Evolutionary conservation across 148 eudicot genomes (phyloP), one percentile per base, ranked within the genome.

Genomic region (Hydrangea macrophylla): DNA sequence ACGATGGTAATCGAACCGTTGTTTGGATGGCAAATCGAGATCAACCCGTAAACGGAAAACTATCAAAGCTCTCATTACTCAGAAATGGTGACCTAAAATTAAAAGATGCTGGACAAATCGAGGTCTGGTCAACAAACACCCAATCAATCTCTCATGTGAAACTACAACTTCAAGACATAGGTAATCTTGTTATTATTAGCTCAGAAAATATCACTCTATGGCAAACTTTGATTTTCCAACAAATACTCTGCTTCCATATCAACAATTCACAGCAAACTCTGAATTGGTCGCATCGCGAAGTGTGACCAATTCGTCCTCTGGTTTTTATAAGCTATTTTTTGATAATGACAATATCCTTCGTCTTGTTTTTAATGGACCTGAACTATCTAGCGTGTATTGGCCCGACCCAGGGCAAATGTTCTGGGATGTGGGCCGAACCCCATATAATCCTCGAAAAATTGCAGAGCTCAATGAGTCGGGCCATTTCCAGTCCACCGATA

Each of bases 1-100:
- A 42, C 3, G 50, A 2, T 1, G 12, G 12, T 17, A 42, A 58
- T 17, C 69, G 64, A 9, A 77, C 83, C 13, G 69, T 77, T 30
- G 79, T 80, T 10, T 83, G 83, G 83, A 62, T 54, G 28, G 75
- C 86, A n/a, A 83, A 83, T 26, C 48, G 81, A 22, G 79, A 69
- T 68, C 67, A 56, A 1, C 81, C 83, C 0, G 79, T 83, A 13
- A 77, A 80, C 30, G 73, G 81, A 5, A 68, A 24, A 22, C 76
- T 60, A 67, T 79, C 86, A 0, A 57, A 71, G 63, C 64, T 83
- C 2, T 48, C 75, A 20, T 74, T 83, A 0, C 55, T 50, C 25
- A 65, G 55, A 62, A 65, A 65, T 56, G 83, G 86, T 48, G 65
- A 72, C 10, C 24, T 83, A 26, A 40, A 64, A 7, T 36, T 83